Base-by-base conservation (phyloP, 1,139 yeast genomes). In the Sugiyamaella sp. region DNA sequence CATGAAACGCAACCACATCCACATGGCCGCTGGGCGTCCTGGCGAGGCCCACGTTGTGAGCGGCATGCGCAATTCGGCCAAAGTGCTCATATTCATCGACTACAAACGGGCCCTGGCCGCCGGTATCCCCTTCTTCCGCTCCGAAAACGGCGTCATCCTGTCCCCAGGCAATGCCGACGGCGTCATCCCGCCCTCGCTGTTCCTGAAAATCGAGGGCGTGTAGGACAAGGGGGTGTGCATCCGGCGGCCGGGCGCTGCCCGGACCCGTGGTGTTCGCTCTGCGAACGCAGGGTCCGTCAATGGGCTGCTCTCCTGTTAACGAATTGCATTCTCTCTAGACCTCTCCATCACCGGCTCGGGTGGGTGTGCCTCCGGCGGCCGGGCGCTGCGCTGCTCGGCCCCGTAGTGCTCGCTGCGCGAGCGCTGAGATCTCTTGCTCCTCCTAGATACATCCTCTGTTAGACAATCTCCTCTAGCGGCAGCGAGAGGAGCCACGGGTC, bases 1-100 rank as follows among this genome's bases (percentile, higher is more conserved):
- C 52, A 89, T 90, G 97, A 72, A 69, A 29, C 73, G 99, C 61
- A 85, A 86, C 61, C 99, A 93, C 68, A 82, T 93, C 20, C 99
- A 93, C 70, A 77, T 93, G 65, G 84, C 91, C 0, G 61, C 74
- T 1, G 83, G 82, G 3, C 52, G 46, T 44, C 60, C 65, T 67
- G 72, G 72, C 2, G 71, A 73, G 32, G 71, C 72, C 20, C 67
- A 66, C 2, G 81, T 82, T 2, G 74, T 85, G 5, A 83, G 93
- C 56, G 98, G 98, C 0, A 80, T 89, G 73, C 74, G 97, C 50
- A 64, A 69, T n/a, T 74, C 74, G 52, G 77, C 88, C 56, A 75
- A 80, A 42, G 81, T 85, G 0, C 70, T 83, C 54, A 84, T 93
- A 8, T 86, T 79, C 63, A 66, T 93, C 5, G 83, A 89, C 63